Conservation (phyloP, 768 basidiomycete species). For the Boletellus sp. region DNA sequence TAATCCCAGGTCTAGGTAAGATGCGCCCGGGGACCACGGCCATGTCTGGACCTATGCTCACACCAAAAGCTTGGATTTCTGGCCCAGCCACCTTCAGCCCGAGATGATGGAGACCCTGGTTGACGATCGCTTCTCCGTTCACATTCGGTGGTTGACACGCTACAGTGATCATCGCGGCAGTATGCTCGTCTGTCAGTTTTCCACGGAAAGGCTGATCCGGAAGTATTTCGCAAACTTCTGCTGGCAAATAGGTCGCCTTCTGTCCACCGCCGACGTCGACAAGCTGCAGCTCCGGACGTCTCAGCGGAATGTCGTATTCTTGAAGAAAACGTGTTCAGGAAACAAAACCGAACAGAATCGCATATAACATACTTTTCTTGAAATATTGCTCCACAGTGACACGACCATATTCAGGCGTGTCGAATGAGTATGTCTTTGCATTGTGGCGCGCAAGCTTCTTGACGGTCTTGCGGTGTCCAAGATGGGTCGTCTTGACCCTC, state of each 20-base stretch:
- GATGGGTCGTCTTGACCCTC: slow-evolving; percentile 61
- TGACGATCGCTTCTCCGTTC: slow-evolving; percentile 44
- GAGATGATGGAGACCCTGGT: slow-evolving; percentile 40
- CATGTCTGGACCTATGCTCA: slow-evolving; percentile 47
- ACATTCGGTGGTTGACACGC: slow-evolving; percentile 49
- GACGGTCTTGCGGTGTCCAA: slow-evolving; percentile 74
- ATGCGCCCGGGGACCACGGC: slow-evolving; percentile 54
- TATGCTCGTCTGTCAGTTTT: slow-evolving; percentile 55
- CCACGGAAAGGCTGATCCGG: slow-evolving; percentile 41
- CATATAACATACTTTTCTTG: slow-evolving; percentile 35
- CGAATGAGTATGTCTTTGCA: slow-evolving; percentile 40
- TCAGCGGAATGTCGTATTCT: slow-evolving; percentile 44
- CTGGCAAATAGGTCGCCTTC: slow-evolving; percentile 40
- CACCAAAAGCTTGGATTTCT: slow-evolving; percentile 41
- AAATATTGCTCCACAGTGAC: slow-evolving; percentile 51
- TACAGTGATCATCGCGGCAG: slow-evolving; percentile 46
- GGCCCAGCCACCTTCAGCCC: slow-evolving; percentile 37
- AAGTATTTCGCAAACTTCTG: slow-evolving; percentile 50
- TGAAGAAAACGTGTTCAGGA: neutral
- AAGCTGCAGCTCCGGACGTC: slow-evolving; percentile 39
- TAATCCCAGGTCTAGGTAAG: slow-evolving; percentile 41
- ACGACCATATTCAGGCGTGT: slow-evolving; percentile 36
- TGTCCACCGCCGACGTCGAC: slow-evolving; percentile 44
- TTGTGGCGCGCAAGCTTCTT: slow-evolving; percentile 45
- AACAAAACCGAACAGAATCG: neutral